Conservation (phyloP, 1,284 basidiomycete species). For the Ganoderma sinense region DNA sequence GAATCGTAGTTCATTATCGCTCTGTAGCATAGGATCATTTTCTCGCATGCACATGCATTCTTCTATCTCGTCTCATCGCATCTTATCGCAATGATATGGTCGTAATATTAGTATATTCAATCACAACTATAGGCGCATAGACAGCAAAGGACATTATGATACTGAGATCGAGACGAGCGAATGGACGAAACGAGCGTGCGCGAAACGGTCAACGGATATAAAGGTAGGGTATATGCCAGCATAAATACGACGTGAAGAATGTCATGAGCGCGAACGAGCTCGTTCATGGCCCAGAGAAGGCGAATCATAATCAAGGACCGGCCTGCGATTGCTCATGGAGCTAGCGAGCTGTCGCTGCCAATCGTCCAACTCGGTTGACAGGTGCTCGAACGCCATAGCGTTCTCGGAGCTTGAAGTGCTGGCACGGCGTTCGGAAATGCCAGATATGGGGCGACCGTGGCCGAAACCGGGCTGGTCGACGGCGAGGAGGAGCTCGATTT, state of each 20-base stretch:
- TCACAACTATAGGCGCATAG: conserved; percentile 33
- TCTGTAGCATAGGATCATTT: conserved; percentile 32
- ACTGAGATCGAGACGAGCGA: conserved; percentile 52
- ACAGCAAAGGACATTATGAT: conserved; percentile 43
- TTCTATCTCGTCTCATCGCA: conserved; percentile 2
- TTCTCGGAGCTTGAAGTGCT: conserved; percentile 87
- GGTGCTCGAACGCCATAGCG: conserved; percentile 73
- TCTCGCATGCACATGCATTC: background rate
- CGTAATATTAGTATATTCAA: conserved; percentile 35
- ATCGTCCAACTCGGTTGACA: conserved; percentile 81
- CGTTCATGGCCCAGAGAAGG: conserved; percentile 58
- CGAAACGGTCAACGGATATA: conserved; percentile 34
- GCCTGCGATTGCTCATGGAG: conserved; percentile 75
- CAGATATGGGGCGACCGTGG: conserved; percentile 67
- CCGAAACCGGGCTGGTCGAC: conserved; percentile 80
- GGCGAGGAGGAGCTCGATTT: conserved; percentile 86
- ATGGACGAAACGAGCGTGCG: conserved; percentile 56
- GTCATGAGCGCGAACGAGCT: conserved; percentile 72
- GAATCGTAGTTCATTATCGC: conserved; percentile 32
- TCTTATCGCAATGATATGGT: conserved; percentile 3
- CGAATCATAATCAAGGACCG: conserved; percentile 72
- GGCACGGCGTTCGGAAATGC: conserved; percentile 64
- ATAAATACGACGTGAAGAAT: conserved; percentile 41
- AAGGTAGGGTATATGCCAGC: conserved; percentile 43
- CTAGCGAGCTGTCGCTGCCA: conserved; percentile 84